Conservation (phyloP, 352 stramenopile species). For the Salisapilia sapeloensis region DNA sequence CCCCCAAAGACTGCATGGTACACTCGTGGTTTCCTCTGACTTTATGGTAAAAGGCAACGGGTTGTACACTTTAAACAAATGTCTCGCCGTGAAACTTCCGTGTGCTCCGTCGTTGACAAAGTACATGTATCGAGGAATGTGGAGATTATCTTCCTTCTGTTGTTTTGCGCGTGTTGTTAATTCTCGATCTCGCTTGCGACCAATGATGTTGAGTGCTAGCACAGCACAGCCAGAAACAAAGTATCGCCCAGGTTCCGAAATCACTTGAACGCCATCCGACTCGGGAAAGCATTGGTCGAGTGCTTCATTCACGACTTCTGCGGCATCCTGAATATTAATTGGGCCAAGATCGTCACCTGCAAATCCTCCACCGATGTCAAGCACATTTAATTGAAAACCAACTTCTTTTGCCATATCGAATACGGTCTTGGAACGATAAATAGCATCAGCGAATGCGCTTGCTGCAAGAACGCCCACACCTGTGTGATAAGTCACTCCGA, state of each 20-base stretch:
- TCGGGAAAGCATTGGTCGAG: slow-evolving; percentile 26
- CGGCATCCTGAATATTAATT: slow-evolving; percentile 23
- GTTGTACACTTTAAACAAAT: slow-evolving; percentile 17
- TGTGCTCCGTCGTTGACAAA: slow-evolving; percentile 28
- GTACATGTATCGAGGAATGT: slow-evolving; percentile 27
- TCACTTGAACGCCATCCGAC: slow-evolving; percentile 37
- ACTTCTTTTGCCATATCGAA: slow-evolving; percentile 45
- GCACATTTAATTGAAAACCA: slow-evolving; percentile 43
- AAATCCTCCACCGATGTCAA: slow-evolving; percentile 85
- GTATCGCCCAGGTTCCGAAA: slow-evolving; percentile 83
- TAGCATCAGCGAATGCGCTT: slow-evolving; percentile 53
- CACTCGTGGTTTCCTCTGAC: background rate
- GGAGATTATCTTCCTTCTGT: slow-evolving; percentile 2
- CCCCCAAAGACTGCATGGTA: slow-evolving; percentile 23
- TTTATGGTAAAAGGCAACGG: slow-evolving; percentile 3
- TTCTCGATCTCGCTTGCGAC: slow-evolving; percentile 18
- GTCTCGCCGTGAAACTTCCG: slow-evolving; percentile 20
- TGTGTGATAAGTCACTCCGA: slow-evolving; percentile 82
- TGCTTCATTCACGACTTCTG: slow-evolving; percentile 13
- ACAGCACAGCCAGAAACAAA: slow-evolving; percentile 58
- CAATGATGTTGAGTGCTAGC: slow-evolving; percentile 58
- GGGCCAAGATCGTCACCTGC: slow-evolving; percentile 25
- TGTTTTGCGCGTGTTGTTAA: slow-evolving; percentile 6
- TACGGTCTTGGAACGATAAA: slow-evolving; percentile 32
- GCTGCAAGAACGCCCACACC: slow-evolving; percentile 64